These are phyloP conservation scores for Apiospora arundinis DNA, from an alignment of 2,329 filamentous ascomycete genomes.

Conservation along the genomic window DNA sequence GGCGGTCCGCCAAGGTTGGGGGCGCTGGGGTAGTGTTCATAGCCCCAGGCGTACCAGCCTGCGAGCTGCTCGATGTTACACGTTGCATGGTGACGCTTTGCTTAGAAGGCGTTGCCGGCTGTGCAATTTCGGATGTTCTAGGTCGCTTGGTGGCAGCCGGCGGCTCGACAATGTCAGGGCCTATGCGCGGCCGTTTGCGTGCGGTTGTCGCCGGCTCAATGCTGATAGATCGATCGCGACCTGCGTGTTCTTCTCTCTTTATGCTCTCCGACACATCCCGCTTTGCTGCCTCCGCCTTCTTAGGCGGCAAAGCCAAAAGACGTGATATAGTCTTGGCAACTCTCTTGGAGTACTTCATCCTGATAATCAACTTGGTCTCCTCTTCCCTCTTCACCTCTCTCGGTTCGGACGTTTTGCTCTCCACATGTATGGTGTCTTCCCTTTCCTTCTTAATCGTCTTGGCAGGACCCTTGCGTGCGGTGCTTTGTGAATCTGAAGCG, in stretches of 20 bases:
- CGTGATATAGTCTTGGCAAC: slow-evolving; percentile 52
- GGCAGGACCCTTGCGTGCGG: slow-evolving; percentile 45
- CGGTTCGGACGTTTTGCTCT: slow-evolving; percentile 43
- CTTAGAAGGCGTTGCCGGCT: slow-evolving; percentile 59
- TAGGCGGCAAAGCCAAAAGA: slow-evolving; percentile 52
- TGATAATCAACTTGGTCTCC: slow-evolving; percentile 46
- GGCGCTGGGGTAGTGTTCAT: slow-evolving; percentile 49
- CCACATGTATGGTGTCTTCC: slow-evolving; percentile 20
- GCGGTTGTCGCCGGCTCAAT: slow-evolving; percentile 52
- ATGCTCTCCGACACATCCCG: slow-evolving; percentile 40
- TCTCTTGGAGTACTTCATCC: slow-evolving; percentile 56
- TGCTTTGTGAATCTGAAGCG: slow-evolving; percentile 40
- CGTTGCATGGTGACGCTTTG: slow-evolving; percentile 58
- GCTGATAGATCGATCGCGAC: slow-evolving; percentile 47
- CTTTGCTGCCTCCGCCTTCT: slow-evolving; percentile 44
- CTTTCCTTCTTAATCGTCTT: slow-evolving; percentile 43
- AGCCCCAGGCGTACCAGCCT: slow-evolving; percentile 58
- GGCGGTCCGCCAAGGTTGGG: slow-evolving; percentile 39
- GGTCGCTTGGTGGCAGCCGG: slow-evolving; percentile 49
- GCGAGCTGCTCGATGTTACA: slow-evolving; percentile 59
- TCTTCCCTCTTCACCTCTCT: slow-evolving; percentile 43
- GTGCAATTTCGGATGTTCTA: slow-evolving; percentile 49
- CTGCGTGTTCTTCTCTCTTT: slow-evolving; percentile 42
- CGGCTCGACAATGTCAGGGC: slow-evolving; percentile 45
- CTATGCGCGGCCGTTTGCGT: slow-evolving; percentile 56